These are phyloP conservation scores for Vigna hirtella DNA, from an alignment of 306 rosid species.

Conservation along the genomic window DNA sequence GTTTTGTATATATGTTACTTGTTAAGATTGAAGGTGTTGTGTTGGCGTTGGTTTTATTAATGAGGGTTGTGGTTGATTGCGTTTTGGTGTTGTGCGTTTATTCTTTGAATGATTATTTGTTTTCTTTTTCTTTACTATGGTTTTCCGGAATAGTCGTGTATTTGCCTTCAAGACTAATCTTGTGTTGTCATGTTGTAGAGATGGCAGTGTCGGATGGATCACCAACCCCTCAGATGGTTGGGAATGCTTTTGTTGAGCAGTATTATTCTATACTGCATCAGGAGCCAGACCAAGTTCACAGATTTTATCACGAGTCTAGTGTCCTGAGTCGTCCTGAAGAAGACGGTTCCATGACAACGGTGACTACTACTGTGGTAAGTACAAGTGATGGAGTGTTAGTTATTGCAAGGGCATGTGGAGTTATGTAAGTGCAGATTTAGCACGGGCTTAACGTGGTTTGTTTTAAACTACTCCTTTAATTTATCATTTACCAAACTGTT, in stretches of 20 bases:
- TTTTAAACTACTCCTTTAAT: not conserved
- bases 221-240: slow-evolving; percentile 56
- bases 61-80: not conserved
- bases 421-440: not conserved
- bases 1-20: not conserved
- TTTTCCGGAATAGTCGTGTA: not conserved
- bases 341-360: slow-evolving; percentile 55
- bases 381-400: not conserved
- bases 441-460: not conserved
- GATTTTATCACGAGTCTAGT: slow-evolving; percentile 61
- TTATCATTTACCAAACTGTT: not conserved
- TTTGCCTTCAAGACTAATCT: not conserved
- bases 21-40: not conserved
- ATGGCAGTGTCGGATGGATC: slow-evolving; percentile 60
- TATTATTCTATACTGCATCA: slow-evolving; percentile 54
- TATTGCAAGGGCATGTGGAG: not conserved
- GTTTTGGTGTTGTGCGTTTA: not conserved
- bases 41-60: not conserved
- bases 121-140: not conserved
- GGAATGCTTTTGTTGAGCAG: slow-evolving; percentile 64
- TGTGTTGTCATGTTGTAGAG: slow-evolving; percentile 43
- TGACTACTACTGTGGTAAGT: slow-evolving; percentile 58
- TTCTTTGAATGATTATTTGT: not conserved
- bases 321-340: slow-evolving; percentile 63
- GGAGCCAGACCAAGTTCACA: slow-evolving; percentile 50